A percentile compares a stretch with the other conserved stretches of the same genome.
Evolutionary conservation across 2,329 filamentous ascomycete genomes (phyloP).

Genomic region (Neonectria ditissima): DNA sequence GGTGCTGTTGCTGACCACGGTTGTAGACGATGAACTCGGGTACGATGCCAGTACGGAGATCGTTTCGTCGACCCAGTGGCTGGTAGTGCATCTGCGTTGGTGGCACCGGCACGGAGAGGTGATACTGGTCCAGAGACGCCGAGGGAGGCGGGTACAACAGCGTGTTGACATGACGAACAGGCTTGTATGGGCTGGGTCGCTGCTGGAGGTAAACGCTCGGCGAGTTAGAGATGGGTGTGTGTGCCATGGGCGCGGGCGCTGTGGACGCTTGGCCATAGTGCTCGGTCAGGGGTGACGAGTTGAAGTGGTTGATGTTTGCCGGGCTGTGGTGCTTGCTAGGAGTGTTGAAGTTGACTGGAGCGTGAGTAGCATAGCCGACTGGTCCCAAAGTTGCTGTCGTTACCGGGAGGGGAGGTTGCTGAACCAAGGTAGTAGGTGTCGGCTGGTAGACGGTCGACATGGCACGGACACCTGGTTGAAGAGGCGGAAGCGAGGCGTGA

Average conservation of each 20-base stretch:
- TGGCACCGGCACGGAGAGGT: conserved; percentile 67
- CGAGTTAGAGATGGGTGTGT: conserved; percentile 80
- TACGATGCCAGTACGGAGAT: conserved; percentile 77
- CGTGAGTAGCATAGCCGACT: conserved; percentile 45
- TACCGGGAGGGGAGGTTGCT: conserved; percentile 47
- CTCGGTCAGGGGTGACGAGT: conserved; percentile 77
- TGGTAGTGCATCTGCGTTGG: conserved; percentile 87
- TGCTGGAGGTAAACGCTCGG: conserved; percentile 90
- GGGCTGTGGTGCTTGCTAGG: conserved; percentile 67
- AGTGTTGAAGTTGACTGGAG: conserved; percentile 58
- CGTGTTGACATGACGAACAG: conserved; percentile 88
- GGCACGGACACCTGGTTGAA: conserved; percentile 72
- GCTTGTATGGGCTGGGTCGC: conserved; percentile 91
- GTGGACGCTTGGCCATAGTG: conserved; percentile 66
- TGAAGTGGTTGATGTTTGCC: conserved; percentile 58
- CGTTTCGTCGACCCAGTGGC: conserved; percentile 76
- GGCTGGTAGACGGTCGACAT: conserved; percentile 83
- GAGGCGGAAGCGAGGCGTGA: conserved; percentile 69
- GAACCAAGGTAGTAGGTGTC: conserved; percentile 57
- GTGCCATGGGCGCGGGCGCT: conserved; percentile 67
- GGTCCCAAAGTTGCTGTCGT: conserved; percentile 43
- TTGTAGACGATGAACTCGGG: conserved; percentile 67
- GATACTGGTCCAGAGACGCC: conserved; percentile 80
- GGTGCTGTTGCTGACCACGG: conserved; percentile 46
- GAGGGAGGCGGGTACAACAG: conserved; percentile 90